Base-by-base conservation (phyloP, 495 filamentous ascomycete genomes). In the Trichoderma gamsii region DNA sequence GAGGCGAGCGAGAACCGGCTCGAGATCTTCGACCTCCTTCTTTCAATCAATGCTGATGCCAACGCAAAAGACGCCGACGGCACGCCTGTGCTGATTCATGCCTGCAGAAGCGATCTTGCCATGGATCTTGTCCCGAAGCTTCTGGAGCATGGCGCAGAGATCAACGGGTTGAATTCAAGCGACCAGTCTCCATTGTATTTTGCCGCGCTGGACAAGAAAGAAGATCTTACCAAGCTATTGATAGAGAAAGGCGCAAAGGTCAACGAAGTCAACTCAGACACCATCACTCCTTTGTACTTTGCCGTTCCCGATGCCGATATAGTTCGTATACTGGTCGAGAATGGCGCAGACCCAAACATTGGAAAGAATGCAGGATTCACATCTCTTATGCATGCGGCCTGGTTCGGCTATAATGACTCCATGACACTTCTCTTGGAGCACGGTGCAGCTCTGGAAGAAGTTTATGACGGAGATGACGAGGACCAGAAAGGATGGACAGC, bases 391-490 rank as follows among this genome's bases (percentile, higher is more conserved):
- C n/a, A 69, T 67, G 21, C 70, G 61, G 35, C 65, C 66, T 29
- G 35, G 18, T 29, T 63, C 29, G 12, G 61, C 59, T 18, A 52
- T 35, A 11, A 8, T 27, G 66, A 46, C 9, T 66, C 51, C 3
- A 32, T 56, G 7, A 41, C 64, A 16, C 41, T 69, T 32, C 67
- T 72, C 21, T 21, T 71, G 15, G 69, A 72, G 12, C 67, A 72
- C 38, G 67, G 67, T 25, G 71, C 67, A 11, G 23, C 16, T 4
- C 5, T 61, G 16, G 64, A 65, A 16, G 38, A 66, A 11, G 65
- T 67, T n/a, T 66, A 52, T 29, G 29, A 41, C 35, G 71, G 68
- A n/a, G 29, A 29, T 29, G 41, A 56, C 38, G 69, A 43, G 13
- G 4, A 61, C 21, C 29, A 23, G 5, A 35, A 16, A 8, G 49